A percentile compares a stretch with the other conserved stretches of the same genome.
phyloP scores from a whole-genome alignment of 176 grass and related monocot genomes.

The Musa beccarii region DNA sequence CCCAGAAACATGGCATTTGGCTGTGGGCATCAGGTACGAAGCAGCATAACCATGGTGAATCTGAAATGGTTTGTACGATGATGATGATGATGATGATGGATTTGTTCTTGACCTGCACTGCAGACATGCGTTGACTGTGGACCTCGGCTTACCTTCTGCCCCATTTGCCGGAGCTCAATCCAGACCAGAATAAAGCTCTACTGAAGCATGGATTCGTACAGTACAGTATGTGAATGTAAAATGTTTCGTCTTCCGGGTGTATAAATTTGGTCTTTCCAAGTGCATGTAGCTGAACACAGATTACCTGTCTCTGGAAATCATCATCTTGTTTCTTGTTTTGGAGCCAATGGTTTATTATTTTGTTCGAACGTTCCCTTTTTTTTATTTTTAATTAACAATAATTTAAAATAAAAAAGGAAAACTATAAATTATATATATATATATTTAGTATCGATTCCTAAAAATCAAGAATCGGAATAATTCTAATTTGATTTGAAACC shows the following conservation, averaged over 20 bases:
- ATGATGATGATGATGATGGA: background rate
- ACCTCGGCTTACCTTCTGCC: background rate
- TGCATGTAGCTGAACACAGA: background rate
- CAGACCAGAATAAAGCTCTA: constrained; percentile 16
- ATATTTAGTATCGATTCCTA: too few relatives aligned
- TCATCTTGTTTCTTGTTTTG: background rate
- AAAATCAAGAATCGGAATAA: too few relatives aligned
- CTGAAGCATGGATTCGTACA: background rate
- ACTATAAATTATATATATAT: too few relatives aligned
- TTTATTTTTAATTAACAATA: too few relatives aligned
- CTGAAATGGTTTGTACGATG: too few relatives aligned
- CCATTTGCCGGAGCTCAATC: constrained; percentile 6
- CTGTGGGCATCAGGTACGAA: constrained; percentile 14
- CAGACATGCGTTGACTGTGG: constrained; percentile 11
- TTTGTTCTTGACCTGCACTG: background rate
- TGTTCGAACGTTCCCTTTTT: too few relatives aligned
- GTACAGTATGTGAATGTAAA: too few relatives aligned
- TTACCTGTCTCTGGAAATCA: background rate
- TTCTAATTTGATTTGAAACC: too few relatives aligned
- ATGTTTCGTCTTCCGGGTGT: too few relatives aligned
- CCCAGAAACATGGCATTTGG: constrained; percentile 11
- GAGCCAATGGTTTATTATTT: too few relatives aligned
- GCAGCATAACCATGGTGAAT: background rate
- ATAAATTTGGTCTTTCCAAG: background rate
- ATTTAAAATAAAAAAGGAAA: too few relatives aligned